Evolutionary conservation across 148 eudicot genomes (phyloP), one percentile per base, ranked within the genome.

Genomic region (Chenopodium album): DNA sequence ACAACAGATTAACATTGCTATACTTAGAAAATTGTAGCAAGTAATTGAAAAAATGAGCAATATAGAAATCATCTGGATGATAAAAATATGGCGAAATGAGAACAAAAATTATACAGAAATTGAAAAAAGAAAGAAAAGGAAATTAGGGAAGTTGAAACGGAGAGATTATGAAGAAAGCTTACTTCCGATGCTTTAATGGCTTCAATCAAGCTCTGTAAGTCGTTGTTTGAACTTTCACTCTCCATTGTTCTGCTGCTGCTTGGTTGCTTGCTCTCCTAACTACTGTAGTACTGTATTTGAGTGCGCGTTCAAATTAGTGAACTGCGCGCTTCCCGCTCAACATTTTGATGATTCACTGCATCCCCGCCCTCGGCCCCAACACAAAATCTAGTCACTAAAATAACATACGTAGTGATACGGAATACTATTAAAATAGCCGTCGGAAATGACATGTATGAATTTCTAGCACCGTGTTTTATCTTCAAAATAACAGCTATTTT

Each of bases 101-200:
- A 29, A 17, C 11, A 2, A 1, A 23, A 14, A 14, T 59, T 1
- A 65, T 7, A 23, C 37, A 71, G 2, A 67, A 31, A 0, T 69
- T 65, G 26, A 62, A 63, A 3, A 3, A 47, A 34, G 37, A 34
- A 37, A 37, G 7, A 37, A 17, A 16, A 3, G 44, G 41, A 48
- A 68, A 59, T 52, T 11, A 54, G 41, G 50, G 20, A 62, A 14
- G 20, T 46, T 59, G 62, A 81, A 68, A 56, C 26, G 12, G 75
- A 26, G 52, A 13, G 67, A 11, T 32, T 23, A 37, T 26, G 37
- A 63, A 83, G 62, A 85, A 37, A 90, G 86, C 89, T 86, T 89
- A 89, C 97, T 77, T 94, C 98, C 0, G 98, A 89, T 8, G 93
- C 81, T 87, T 87, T 89, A 73, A 94, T 92, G 83, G 90, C 86